Evolutionary conservation across 345 rosid species (phyloP), one percentile per base, ranked within the genome.

Genomic region (Dipteronia dyeriana): DNA sequence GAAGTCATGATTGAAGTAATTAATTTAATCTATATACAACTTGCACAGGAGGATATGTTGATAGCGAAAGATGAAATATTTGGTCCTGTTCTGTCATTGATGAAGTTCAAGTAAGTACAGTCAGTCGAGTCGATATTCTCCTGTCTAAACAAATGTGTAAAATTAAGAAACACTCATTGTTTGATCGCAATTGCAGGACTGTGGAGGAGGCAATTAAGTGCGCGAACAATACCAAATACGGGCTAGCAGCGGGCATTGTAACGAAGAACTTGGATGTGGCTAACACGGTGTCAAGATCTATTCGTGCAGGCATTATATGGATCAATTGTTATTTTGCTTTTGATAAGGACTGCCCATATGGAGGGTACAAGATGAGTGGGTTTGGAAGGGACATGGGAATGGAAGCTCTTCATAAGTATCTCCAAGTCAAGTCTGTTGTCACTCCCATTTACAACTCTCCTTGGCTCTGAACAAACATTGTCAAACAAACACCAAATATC

Each of bases 311-410:
- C 1, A 76, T 79, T 11, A 70, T 90, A 26, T 89, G 97, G 97
- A 85, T 92, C 68, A 92, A 91, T 26, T 92, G 98, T 72, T 94
- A 91, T 51, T 76, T 84, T 6, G 94, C 80, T 0, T 91, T 94
- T 23, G 94, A 92, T 23, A 13, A 39, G 0, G 97, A 90, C 34
- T 81, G 84, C 26, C 90, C 97, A 12, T 91, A 63, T 9, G 97
- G 97, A 73, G 98, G 97, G 22, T 90, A 76, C 75, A 90, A 90
- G 78, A 78, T 82, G 88, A 95, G 97, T 38, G 97, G 97, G 0
- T 86, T 85, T 45, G 96, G 92, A 59, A 89, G 85, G 26, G 97
- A 92, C 12, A 65, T 68, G 5, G 98, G 98, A 6, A 2, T 90
- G 75, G 94, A 91, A 29, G 91, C 90, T 9, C 75, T 95, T 0